Evolutionary conservation across 176 grass and related monocot species (phyloP), one percentile per base, ranked within the genome.

Genomic region (Rhynchospora breviuscula): DNA sequence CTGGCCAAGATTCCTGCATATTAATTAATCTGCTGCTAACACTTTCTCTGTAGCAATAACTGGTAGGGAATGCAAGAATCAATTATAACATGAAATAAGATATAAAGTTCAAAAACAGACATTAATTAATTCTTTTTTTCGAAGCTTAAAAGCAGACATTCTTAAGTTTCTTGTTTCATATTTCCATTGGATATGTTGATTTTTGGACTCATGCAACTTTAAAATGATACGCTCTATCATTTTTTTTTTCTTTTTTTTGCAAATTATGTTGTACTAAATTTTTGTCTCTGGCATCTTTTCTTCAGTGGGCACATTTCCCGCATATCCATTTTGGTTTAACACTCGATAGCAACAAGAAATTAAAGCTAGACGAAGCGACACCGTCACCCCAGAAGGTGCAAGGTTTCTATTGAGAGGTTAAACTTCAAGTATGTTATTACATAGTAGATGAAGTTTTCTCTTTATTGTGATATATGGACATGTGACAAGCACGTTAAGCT

Each of bases 291-390:
- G 11, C 43, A 52, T 25, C 18, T 45, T 79, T 79, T 67, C 48
- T n/a, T n/a, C 89, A 98, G 95, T 98, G 95, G 95, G 95, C 95
- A 46, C 95, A 98, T 78, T 94, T 93, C 80, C 95, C 95, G 22
- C 90, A 93, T 59, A 98, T 93, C 79, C 95, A 98, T 86, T 91
- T 98, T 5, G 90, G 92, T 13, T 75, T 89, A 59, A 89, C 79
- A 33, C 72, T 89, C 0, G 89, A 57, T 1, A 54, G 84, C 75
- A 85, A 91, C 59, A 94, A 90, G 78, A 88, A 89, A 83, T 45
- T 80, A 60, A 78, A 94, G 58, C 82, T 87, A 0, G 95, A 91
- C 17, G 85, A 90, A 56, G 58, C 72, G 7, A 35, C 84, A 8
- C 69, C 87, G 25, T 66, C 74, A n/a, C 43, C 83, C 19, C 85